These are phyloP conservation scores for Coemansia sp. DNA, from an alignment of 192 early-diverging fungal species.

Conservation along the genomic window DNA sequence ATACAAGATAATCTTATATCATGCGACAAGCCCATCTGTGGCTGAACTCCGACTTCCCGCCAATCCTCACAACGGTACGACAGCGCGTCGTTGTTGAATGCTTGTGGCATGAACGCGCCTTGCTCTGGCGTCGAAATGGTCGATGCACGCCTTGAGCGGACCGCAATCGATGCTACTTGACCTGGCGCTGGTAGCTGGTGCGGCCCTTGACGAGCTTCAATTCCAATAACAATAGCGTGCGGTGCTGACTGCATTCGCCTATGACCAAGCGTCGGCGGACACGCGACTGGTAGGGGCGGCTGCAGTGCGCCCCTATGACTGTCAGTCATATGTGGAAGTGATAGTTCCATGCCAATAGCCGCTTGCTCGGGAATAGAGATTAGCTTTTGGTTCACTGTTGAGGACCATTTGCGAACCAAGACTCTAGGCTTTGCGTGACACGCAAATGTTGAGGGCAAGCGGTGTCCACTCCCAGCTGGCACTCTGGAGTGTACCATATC, in stretches of 20 bases:
- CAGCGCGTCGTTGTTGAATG: background rate
- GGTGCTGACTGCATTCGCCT: conserved; percentile 28
- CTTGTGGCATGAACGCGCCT: background rate
- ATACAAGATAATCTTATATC: background rate
- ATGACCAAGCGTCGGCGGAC: background rate
- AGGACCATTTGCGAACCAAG: conserved; percentile 9
- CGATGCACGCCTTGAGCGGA: conserved; percentile 26
- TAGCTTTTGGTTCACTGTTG: background rate
- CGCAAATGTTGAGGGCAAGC: background rate
- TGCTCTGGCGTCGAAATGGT: conserved; percentile 18
- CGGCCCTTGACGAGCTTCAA: background rate
- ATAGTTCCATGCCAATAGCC: background rate
- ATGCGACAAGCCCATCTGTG: background rate
- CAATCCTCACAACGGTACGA: background rate
- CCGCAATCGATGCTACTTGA: background rate
- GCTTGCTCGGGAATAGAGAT: conserved; percentile 6
- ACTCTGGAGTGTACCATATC: background rate
- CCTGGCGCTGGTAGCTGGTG: background rate
- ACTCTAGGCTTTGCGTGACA: background rate
- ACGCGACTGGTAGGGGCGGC: background rate
- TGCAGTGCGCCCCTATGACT: background rate
- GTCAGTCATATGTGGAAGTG: background rate
- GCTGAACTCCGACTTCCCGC: background rate
- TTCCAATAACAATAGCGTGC: background rate
- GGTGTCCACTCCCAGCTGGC: background rate